Base-by-base conservation (phyloP, 177 flowering plant species). In the Vitis hybrid region DNA sequence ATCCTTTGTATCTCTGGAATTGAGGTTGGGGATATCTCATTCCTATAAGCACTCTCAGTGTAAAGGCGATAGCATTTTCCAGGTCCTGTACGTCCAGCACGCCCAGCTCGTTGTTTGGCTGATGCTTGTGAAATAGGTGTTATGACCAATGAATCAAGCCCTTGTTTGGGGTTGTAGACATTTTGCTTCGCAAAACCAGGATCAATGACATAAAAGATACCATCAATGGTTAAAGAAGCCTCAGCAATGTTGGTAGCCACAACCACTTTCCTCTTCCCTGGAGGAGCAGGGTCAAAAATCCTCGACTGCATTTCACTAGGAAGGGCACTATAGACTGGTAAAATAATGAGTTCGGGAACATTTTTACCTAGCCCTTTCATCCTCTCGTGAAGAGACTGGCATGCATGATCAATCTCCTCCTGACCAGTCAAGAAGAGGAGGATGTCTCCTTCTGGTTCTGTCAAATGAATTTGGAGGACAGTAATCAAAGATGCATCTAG, bases 21-120 rank as follows among this genome's bases (percentile, higher is more conserved):
- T 9, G 91, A 45, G 10, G 97, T 94, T 19, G 97, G 92, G 11
- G 93, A 86, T 97, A 94, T 94, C 77, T 92, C 97, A 83, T 92
- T 92, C 14, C 88, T 82, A 65, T 90, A 94, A 13, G 97, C 96
- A 86, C 92, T 89, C 80, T 94, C 98, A 9, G 99, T 93, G 77
- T 94, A 94, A 10, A 94, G 88, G 50, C 99, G 93, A 73, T 91
- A 94, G 73, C 97, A 94, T 77, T 91, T 94, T 17, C 99, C 99
- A 49, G 99, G 99, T 12, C 96, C 99, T 0, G 98, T 94, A 68
- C 98, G 94, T 18, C 98, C 98, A 68, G 98, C 98, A 70, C 98
- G 93, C 15, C 98, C 98, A 52, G 97, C 97, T 66, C 99, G 77
- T 76, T 94, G 99, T 77, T 94, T 91, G 56, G 99, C 98, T 1